Conservation (phyloP, 495 filamentous ascomycete species). For the Tuber calosporum region DNA sequence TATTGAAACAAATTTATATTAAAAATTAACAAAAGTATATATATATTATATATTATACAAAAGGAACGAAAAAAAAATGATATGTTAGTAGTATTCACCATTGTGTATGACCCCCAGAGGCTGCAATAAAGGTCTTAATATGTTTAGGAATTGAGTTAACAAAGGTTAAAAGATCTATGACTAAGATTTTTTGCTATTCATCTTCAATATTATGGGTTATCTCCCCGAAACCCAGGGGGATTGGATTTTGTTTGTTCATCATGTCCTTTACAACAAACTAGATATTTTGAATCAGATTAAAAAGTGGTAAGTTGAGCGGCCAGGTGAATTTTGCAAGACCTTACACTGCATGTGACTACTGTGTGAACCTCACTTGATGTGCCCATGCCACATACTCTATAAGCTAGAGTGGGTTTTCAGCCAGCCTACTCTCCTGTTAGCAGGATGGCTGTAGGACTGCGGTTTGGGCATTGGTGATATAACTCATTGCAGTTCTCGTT, state of each 20-base stretch:
- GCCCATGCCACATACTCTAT: constrained; percentile 18
- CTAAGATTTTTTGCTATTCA: constrained; percentile 8
- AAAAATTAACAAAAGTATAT: no score
- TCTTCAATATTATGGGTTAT: constrained; percentile 10
- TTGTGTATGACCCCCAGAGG: constrained; percentile 8
- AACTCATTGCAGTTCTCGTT: constrained; percentile 9
- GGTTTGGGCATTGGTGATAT: neutral
- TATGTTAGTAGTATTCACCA: no score
- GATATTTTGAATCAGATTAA: constrained; percentile 9
- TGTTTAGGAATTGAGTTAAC: constrained; percentile 14
- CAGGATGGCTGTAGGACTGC: constrained; percentile 10
- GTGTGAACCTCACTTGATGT: constrained; percentile 1
- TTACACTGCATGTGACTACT: neutral
- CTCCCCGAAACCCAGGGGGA: neutral
- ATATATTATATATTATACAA: no score
- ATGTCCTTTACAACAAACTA: constrained; percentile 4
- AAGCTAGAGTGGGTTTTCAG: constrained; percentile 1
- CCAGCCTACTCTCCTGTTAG: constrained; percentile 2
- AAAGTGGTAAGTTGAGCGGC: neutral
- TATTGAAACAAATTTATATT: no score
- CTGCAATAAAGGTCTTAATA: constrained; percentile 15
- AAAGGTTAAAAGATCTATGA: constrained; percentile 5
- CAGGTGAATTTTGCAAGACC: constrained; percentile 3
- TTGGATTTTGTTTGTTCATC: neutral
- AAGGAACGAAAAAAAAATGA: no score